A percentile compares a stretch with the other conserved stretches of the same genome.
phyloP scores from a whole-genome alignment of 352 stramenopile species.

The Pythium sp. region DNA sequence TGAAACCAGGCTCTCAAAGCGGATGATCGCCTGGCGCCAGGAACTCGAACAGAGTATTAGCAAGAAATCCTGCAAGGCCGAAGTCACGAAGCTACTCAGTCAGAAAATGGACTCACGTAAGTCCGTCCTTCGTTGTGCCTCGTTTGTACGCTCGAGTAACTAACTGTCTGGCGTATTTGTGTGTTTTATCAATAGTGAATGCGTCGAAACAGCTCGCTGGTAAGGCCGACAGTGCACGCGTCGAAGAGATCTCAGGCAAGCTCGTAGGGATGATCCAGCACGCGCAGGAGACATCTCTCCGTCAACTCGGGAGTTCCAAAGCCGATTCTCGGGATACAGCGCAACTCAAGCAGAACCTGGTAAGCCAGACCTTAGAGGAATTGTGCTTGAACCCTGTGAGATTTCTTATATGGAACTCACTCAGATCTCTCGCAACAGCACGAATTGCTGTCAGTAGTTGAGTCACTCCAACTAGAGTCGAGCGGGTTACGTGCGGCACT shows the following conservation, averaged over 20 bases:
- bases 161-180: neutral
- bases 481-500: conserved; percentile 23
- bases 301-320: conserved; percentile 19
- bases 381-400: neutral
- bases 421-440: conserved; percentile 19
- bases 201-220: conserved; percentile 36
- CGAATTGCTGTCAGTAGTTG: conserved; percentile 38
- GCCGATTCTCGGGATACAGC: conserved; percentile 24
- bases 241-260: conserved; percentile 29
- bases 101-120: conserved; percentile 42
- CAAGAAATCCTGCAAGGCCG: conserved; percentile 28
- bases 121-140: neutral
- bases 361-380: conserved; percentile 9
- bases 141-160: neutral
- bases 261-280: conserved; percentile 29
- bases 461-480: conserved; percentile 44
- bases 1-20: conserved; percentile 24
- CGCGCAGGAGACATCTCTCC: conserved; percentile 27
- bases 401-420: neutral
- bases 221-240: conserved; percentile 26
- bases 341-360: conserved; percentile 45
- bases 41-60: conserved; percentile 21
- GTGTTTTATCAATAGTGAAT: conserved; percentile 23
- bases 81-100: conserved; percentile 33
- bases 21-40: conserved; percentile 19